phyloP scores from a whole-genome alignment of 345 rosid species.

The Bruguiera gymnorhiza region DNA sequence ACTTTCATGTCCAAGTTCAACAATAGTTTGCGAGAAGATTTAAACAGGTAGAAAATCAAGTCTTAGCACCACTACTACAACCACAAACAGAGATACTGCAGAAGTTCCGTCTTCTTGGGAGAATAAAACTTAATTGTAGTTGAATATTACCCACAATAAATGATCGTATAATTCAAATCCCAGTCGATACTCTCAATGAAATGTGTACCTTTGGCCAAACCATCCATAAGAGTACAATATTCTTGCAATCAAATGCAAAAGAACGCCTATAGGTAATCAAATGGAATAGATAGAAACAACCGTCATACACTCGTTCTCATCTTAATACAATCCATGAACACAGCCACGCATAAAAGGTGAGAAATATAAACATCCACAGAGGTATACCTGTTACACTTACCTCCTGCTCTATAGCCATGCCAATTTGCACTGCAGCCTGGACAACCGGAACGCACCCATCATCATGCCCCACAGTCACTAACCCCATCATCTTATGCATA shows the following conservation, averaged over 20 bases:
- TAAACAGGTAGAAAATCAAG: background rate
- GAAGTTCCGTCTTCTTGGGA: background rate
- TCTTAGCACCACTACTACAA: background rate
- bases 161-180: background rate
- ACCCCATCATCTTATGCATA: conserved; percentile 92
- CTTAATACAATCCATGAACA: too few relatives aligned
- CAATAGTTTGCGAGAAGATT: background rate
- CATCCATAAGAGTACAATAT: too few relatives aligned
- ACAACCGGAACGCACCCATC: conserved; percentile 76
- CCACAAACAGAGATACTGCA: background rate
- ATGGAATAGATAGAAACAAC: too few relatives aligned
- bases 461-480: conserved; percentile 62
- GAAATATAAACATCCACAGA: too few relatives aligned
- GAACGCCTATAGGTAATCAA: too few relatives aligned
- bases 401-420: conserved; percentile 88
- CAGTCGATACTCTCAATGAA: too few relatives aligned
- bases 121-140: background rate
- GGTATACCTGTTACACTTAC: conserved; percentile 21
- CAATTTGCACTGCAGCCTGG: conserved; percentile 82
- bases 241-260: too few relatives aligned
- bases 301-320: too few relatives aligned
- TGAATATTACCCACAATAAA: background rate
- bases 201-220: too few relatives aligned
- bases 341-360: too few relatives aligned
- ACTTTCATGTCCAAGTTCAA: background rate